Conservation (phyloP, 257 asterid species). For the Solanum virginianum region DNA sequence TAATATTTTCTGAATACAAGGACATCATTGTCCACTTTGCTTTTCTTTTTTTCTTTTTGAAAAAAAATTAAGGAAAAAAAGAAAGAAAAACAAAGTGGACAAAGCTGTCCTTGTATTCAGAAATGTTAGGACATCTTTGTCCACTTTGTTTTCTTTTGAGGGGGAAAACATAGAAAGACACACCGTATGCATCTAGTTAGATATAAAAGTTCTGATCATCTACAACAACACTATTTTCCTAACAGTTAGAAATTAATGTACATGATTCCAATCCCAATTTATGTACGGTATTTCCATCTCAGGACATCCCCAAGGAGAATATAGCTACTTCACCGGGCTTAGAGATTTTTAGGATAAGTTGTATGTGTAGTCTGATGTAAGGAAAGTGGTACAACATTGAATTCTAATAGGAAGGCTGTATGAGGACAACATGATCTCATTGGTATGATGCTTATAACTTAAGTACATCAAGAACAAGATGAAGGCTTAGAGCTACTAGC, state of each 20-base stretch:
- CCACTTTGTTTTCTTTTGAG: not conserved
- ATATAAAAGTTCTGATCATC: not conserved
- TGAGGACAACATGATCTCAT: not conserved
- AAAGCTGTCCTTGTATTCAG: too few relatives aligned
- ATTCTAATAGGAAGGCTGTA: not conserved
- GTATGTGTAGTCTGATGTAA: not conserved
- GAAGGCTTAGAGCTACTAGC: not conserved
- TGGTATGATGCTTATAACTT: not conserved
- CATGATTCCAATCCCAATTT: not conserved
- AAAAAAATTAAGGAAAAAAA: too few relatives aligned
- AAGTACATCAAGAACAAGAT: not conserved
- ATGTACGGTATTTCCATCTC: not conserved
- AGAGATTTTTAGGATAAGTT: not conserved
- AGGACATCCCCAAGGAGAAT: not conserved
- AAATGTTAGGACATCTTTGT: not conserved
- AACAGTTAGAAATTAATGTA: not conserved
- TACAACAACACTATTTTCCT: not conserved
- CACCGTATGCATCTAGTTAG: not conserved
- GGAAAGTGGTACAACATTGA: not conserved
- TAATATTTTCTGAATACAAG: not conserved
- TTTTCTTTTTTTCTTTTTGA: too few relatives aligned
- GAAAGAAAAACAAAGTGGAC: too few relatives aligned
- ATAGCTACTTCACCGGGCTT: not conserved
- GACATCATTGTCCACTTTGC: not conserved
- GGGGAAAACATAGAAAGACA: too few relatives aligned